phyloP scores from a whole-genome alignment of 768 basidiomycete species.

The Daedalea quercina region DNA sequence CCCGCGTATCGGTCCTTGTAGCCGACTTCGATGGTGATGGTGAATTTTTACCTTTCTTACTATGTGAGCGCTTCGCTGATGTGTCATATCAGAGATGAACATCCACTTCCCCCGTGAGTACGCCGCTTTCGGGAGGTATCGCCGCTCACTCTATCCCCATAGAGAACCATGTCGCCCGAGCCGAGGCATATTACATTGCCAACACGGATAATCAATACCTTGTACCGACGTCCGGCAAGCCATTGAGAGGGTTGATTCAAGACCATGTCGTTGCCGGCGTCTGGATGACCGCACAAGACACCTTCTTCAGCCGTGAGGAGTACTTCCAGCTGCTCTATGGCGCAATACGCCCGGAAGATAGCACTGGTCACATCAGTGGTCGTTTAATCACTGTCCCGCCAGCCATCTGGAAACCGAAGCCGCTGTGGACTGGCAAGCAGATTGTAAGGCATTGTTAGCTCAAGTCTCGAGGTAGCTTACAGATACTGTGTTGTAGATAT shows the following conservation, averaged over 20 bases:
- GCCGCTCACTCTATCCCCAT: conserved; percentile 4
- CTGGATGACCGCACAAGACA: conserved; percentile 97
- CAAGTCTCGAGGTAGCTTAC: no score
- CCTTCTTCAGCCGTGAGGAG: conserved; percentile 93
- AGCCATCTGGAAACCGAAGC: conserved; percentile 83
- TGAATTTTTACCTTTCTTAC: conserved; percentile 24
- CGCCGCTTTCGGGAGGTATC: neutral
- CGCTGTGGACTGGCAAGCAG: conserved; percentile 98
- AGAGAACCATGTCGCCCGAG: conserved; percentile 94
- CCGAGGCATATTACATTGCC: conserved; percentile 90
- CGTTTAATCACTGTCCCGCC: conserved; percentile 82
- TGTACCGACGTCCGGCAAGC: conserved; percentile 98
- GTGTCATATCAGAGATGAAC: conserved; percentile 78
- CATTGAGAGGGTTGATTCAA: conserved; percentile 94
- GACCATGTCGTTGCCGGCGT: conserved; percentile 98
- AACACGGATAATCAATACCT: conserved; percentile 99
- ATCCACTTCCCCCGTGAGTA: conserved; percentile 95
- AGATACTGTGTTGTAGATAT: conserved; percentile 54
- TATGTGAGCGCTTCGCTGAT: conserved; percentile 12
- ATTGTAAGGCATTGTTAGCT: conserved; percentile 47
- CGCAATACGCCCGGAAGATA: conserved; percentile 84
- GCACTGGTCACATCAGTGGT: conserved; percentile 44
- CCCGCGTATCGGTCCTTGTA: conserved; percentile 18
- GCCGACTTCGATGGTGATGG: conserved; percentile 94
- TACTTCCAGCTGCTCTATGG: conserved; percentile 96